These are phyloP conservation scores for Zymoseptoria ardabiliae DNA, from an alignment of 2,329 filamentous ascomycete genomes.

Conservation along the genomic window DNA sequence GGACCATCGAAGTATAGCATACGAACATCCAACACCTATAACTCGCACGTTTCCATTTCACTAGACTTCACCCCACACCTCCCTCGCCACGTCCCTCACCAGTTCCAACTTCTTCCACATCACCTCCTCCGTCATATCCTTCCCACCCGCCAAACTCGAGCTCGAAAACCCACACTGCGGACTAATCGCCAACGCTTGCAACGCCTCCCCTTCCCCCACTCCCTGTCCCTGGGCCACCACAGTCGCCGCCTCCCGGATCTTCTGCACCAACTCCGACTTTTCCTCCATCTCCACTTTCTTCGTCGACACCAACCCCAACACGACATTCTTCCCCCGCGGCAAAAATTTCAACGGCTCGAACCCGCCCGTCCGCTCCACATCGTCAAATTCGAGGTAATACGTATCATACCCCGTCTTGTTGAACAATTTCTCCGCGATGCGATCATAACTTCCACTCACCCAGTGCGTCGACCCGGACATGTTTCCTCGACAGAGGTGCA, in stretches of 20 bases:
- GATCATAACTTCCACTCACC: slow-evolving; percentile 21
- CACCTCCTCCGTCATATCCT: slow-evolving; percentile 25
- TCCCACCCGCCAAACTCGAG: slow-evolving; percentile 21
- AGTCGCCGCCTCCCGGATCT: slow-evolving; percentile 22
- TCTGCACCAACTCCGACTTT: slow-evolving; percentile 16
- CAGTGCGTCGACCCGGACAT: slow-evolving; percentile 16
- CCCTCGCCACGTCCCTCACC: slow-evolving; percentile 20
- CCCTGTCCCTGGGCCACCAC: slow-evolving; percentile 25
- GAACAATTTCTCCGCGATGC: slow-evolving; percentile 25
- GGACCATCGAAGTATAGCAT: slow-evolving; percentile 31
- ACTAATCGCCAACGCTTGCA: slow-evolving; percentile 24
- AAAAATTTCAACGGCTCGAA: slow-evolving; percentile 26
- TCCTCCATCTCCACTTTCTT: slow-evolving; percentile 27
- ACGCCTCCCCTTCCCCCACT: slow-evolving; percentile 17
- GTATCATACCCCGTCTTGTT: slow-evolving; percentile 20
- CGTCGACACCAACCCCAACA: slow-evolving; percentile 27
- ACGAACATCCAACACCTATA: neutral
- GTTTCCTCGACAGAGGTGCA: slow-evolving; percentile 25
- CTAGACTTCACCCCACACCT: slow-evolving; percentile 16
- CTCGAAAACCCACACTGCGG: slow-evolving; percentile 30
- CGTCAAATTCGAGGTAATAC: slow-evolving; percentile 29
- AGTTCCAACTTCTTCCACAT: slow-evolving; percentile 28
- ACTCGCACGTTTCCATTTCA: neutral
- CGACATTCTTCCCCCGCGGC: slow-evolving; percentile 27
- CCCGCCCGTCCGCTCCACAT: slow-evolving; percentile 23